Evolutionary conservation across 2,329 filamentous ascomycete genomes (phyloP).

Genomic region (Colletotrichum sp.): DNA sequence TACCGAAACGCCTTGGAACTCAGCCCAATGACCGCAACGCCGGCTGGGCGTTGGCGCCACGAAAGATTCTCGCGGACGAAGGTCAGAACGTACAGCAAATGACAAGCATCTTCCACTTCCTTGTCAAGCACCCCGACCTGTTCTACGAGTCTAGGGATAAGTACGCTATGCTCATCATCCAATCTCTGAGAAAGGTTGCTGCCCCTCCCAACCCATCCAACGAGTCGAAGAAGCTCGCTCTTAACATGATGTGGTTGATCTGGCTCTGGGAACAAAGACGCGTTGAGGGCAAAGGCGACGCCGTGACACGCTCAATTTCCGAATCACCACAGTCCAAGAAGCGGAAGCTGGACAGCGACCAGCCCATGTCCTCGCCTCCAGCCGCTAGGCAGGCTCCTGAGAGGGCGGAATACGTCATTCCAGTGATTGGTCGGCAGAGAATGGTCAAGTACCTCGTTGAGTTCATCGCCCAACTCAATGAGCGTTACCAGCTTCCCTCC

Average conservation of each 20-base stretch:
- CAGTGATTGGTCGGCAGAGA: conserved; percentile 71
- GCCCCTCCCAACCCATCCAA: conserved; percentile 82
- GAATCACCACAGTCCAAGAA: conserved; percentile 79
- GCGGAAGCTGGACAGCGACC: conserved; percentile 74
- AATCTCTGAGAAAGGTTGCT: conserved; percentile 87
- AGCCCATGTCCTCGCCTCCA: conserved; percentile 59
- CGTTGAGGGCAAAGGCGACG: conserved; percentile 63
- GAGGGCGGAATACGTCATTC: conserved; percentile 71
- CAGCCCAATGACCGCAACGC: conserved; percentile 74
- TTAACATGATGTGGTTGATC: conserved; percentile 90
- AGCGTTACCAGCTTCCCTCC: conserved; percentile 81
- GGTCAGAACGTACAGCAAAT: conserved; percentile 95
- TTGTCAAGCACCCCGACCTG: conserved; percentile 88
- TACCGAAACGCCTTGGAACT: conserved; percentile 81
- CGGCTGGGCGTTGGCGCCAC: conserved; percentile 87
- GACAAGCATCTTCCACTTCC: conserved; percentile 96
- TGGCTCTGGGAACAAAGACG: conserved; percentile 92
- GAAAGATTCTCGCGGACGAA: conserved; percentile 91
- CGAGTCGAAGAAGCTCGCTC: conserved; percentile 88
- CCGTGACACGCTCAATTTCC: conserved; percentile 49
- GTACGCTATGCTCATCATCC: conserved; percentile 87
- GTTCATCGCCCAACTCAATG: conserved; percentile 89
- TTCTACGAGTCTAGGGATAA: conserved; percentile 96
- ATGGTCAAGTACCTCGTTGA: conserved; percentile 95
- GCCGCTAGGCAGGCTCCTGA: conserved; percentile 54